Evolutionary conservation across 169 alveolate species (phyloP).

Genomic region (Eimeria sp.): DNA sequence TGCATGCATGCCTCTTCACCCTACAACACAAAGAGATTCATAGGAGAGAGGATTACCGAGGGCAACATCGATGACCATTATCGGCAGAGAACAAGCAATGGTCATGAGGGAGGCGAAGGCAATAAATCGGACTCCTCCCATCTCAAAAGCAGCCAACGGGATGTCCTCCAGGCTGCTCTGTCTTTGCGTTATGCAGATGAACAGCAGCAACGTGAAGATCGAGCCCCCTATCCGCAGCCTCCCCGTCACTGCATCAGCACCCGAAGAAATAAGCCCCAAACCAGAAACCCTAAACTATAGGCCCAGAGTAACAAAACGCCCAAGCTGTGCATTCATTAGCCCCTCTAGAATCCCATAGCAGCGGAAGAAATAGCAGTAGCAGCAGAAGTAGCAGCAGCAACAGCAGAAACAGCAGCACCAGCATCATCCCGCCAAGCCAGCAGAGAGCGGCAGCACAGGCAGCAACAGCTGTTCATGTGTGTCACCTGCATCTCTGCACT

Average conservation of each 20-base stretch:
- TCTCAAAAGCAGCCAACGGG: conserved; percentile 20
- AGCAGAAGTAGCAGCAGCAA: not conserved
- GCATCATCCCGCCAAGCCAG: not conserved
- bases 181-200: conserved; percentile 30
- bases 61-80: conserved; percentile 33
- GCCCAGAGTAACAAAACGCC: not conserved
- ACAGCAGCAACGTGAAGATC: not conserved
- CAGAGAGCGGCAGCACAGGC: not conserved
- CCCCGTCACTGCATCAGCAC: conserved; percentile 53
- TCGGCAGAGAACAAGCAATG: conserved; percentile 18
- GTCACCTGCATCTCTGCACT: conserved; percentile 35
- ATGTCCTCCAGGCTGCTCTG: conserved; percentile 58
- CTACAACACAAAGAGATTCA: not conserved
- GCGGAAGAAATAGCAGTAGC: not conserved
- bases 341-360: not conserved
- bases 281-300: not conserved
- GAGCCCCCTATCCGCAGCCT: conserved; percentile 37
- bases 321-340: no score
- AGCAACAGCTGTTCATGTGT: not conserved
- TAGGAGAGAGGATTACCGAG: not conserved
- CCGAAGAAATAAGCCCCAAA: not conserved
- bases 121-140: conserved; percentile 29
- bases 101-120: conserved; percentile 12
- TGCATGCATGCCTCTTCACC: not conserved
- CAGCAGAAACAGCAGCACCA: not conserved